Evolutionary conservation across 1,139 yeast species (phyloP).

Genomic region (Saccharomycopsis crataegensis): DNA sequence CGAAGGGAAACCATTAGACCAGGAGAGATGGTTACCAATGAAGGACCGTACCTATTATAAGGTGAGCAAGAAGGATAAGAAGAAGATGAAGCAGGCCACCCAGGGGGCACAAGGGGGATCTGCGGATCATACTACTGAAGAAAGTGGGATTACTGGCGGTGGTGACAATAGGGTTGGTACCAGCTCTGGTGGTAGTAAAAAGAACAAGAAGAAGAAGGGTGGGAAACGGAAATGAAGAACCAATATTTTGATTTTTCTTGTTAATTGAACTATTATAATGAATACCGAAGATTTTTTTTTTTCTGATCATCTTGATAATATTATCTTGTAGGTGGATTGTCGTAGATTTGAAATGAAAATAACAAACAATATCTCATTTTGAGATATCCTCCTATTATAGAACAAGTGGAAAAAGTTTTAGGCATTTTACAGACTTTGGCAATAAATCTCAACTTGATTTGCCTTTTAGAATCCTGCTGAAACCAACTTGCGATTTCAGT

Average conservation of each 20-base stretch:
- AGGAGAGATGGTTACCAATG: constrained; percentile 88
- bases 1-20: constrained; percentile 33
- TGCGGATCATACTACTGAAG: constrained; percentile 46
- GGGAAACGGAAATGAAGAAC: constrained; percentile 20
- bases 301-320: too few species aligned
- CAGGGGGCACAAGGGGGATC: constrained; percentile 76
- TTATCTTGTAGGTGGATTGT: too few species aligned
- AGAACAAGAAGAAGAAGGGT: constrained; percentile 45
- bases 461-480: too few species aligned
- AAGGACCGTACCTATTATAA: constrained; percentile 78
- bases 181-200: constrained; percentile 31
- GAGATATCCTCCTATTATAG: too few species aligned
- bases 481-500: too few species aligned
- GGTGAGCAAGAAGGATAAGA: constrained; percentile 50
- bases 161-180: constrained; percentile 25
- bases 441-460: too few species aligned
- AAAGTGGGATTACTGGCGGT: constrained; percentile 27
- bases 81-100: constrained; percentile 47
- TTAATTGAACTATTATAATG: too few species aligned
- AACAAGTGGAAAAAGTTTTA: too few species aligned
- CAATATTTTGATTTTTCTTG: background rate
- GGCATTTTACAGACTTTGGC: too few species aligned
- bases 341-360: too few species aligned
- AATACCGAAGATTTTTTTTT: too few species aligned
- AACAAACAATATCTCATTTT: too few species aligned